Conservation (phyloP, 345 rosid species). For the Citrus hindsii region DNA sequence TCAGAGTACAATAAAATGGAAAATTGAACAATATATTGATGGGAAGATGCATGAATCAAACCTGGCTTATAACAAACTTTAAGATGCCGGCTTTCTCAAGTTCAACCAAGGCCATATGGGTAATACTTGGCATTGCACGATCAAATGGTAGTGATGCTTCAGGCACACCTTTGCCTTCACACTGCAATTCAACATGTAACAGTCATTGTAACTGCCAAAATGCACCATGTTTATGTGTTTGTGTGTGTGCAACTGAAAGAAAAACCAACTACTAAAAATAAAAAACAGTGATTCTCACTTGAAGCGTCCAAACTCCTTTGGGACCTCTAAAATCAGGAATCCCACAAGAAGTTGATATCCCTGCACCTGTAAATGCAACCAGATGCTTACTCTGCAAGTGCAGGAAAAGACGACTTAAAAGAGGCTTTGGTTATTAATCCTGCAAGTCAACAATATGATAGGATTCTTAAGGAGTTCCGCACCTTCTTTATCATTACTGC, state of each 20-base stretch:
- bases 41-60: too few relatives aligned
- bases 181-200: constrained; percentile 30
- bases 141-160: constrained; percentile 92
- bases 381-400: constrained; percentile 97
- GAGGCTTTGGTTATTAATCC: background rate
- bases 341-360: constrained; percentile 97
- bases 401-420: constrained; percentile 27
- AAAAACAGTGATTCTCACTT: constrained; percentile 37
- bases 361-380: constrained; percentile 96
- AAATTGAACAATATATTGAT: too few relatives aligned
- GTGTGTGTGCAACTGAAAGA: background rate
- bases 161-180: constrained; percentile 83
- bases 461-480: background rate
- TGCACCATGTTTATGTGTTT: background rate
- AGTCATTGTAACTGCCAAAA: background rate
- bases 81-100: constrained; percentile 83
- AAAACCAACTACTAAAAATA: too few relatives aligned
- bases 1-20: too few relatives aligned
- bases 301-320: constrained; percentile 94
- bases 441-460: background rate
- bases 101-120: constrained; percentile 95
- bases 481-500: constrained; percentile 19
- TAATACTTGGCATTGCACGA: constrained; percentile 94
- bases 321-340: constrained; percentile 99
- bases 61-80: constrained; percentile 92